Evolutionary conservation across 768 basidiomycete genomes (phyloP).

Genomic region (Podaxis sp.): DNA sequence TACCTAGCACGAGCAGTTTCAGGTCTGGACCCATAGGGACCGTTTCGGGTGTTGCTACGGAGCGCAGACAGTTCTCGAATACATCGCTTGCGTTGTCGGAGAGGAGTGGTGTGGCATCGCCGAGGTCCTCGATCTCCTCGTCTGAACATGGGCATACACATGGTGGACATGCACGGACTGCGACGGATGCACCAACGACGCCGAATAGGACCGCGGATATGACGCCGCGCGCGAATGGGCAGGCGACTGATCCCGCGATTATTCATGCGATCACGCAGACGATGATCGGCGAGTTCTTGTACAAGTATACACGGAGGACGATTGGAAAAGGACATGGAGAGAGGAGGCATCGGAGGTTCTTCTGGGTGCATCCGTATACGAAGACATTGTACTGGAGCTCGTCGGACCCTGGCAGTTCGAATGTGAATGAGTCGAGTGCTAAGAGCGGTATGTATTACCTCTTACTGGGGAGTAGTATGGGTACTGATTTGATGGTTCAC

Average conservation of each 20-base stretch:
- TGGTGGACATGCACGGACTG: slow-evolving; percentile 17
- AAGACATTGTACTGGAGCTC: slow-evolving; percentile 97
- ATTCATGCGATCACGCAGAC: slow-evolving; percentile 99
- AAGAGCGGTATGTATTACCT: slow-evolving; percentile 80
- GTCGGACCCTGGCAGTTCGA: slow-evolving; percentile 85
- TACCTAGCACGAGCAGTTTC: slow-evolving; percentile 80
- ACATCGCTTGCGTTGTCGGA: slow-evolving; percentile 65
- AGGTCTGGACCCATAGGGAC: slow-evolving; percentile 59
- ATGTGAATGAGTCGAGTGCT: slow-evolving; percentile 87
- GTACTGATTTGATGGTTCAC: neutral
- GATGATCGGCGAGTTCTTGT: slow-evolving; percentile 99
- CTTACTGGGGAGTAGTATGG: neutral
- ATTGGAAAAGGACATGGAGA: slow-evolving; percentile 91
- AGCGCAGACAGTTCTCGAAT: slow-evolving; percentile 57
- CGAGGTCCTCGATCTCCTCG: slow-evolving; percentile 80
- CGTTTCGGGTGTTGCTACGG: slow-evolving; percentile 26
- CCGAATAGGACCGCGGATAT: slow-evolving; percentile 44
- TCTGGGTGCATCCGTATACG: slow-evolving; percentile 99
- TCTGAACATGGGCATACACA: slow-evolving; percentile 51
- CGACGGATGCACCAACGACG: slow-evolving; percentile 33
- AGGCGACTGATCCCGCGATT: slow-evolving; percentile 79
- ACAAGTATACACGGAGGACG: slow-evolving; percentile 90
- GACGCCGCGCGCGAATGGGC: slow-evolving; percentile 35
- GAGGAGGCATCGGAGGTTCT: slow-evolving; percentile 89
- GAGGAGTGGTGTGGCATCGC: slow-evolving; percentile 32